Conservation (phyloP, 2,329 filamentous ascomycete genomes). For the Paracoccidioides lutzii region DNA sequence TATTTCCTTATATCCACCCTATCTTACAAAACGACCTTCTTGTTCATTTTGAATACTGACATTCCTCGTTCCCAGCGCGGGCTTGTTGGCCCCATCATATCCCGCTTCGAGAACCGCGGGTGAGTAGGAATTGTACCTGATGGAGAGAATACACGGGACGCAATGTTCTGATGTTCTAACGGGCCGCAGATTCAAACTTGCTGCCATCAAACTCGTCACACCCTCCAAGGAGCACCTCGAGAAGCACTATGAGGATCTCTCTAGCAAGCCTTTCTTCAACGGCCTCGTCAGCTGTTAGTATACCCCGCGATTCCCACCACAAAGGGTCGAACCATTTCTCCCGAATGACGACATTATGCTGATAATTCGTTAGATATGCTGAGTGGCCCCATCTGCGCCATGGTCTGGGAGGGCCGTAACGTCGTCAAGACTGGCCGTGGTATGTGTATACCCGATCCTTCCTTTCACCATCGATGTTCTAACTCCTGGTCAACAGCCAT, state of each 20-base stretch:
- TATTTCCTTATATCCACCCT: neutral
- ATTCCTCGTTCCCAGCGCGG: constrained; percentile 54
- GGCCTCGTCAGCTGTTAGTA: constrained; percentile 79
- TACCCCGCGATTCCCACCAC: constrained; percentile 1
- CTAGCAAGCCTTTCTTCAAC: constrained; percentile 90
- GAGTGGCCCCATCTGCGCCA: constrained; percentile 92
- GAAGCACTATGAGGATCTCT: constrained; percentile 91
- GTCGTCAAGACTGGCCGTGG: constrained; percentile 96
- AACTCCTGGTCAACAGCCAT: constrained; percentile 43
- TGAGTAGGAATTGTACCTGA: constrained; percentile 32
- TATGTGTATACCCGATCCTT: constrained; percentile 34
- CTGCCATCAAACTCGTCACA: constrained; percentile 86
- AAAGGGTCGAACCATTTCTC: neutral
- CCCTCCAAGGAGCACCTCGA: constrained; percentile 92
- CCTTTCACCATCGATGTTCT: constrained; percentile 8
- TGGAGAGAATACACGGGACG: neutral
- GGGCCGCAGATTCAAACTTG: constrained; percentile 76
- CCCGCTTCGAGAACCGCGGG: constrained; percentile 94
- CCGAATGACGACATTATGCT: neutral
- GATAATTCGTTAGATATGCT: constrained; percentile 62
- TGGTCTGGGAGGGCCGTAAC: constrained; percentile 99
- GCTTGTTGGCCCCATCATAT: constrained; percentile 94
- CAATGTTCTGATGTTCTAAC: constrained; percentile 5
- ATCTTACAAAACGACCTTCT: neutral
- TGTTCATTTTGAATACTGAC: constrained; percentile 16